Evolutionary conservation across 1,284 basidiomycete genomes (phyloP), one percentile per base, ranked within the genome.

Genomic region (Sanghuangporus weigelae): DNA sequence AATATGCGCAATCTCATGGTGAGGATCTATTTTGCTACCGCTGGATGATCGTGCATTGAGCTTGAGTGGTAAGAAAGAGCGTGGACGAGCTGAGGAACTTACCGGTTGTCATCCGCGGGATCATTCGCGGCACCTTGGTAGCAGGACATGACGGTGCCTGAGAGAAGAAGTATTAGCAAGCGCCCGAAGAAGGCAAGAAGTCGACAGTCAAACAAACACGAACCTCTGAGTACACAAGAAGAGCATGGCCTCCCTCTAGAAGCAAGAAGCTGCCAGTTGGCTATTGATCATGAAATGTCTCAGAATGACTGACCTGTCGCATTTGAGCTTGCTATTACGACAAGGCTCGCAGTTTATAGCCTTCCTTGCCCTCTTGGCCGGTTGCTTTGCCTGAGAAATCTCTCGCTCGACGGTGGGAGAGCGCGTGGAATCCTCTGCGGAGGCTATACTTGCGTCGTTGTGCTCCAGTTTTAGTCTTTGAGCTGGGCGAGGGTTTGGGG

Each of bases 331-430:
- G 79, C 87, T 89, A 70, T 85, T 87, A 71, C 90, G 82, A 76
- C 90, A 92, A 1, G 90, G 90, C 69, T 91, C 90, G 71, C 90
- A 93, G 76, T 93, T 93, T 70, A 92, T 90, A 26, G 90, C 89
- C 71, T 92, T 92, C 66, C 90, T 81, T 0, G 90, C 87, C 55
- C 90, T 83, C 75, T 92, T 92, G 39, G 87, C 84, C 2, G 89
- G 87, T 31, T 67, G 67, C 39, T 56, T 61, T 14, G 31, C 38
- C 36, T 57, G 55, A 57, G 61, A 57, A 31, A 26, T 26, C 40
- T 65, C 64, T 42, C 64, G 63, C 40, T 65, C 64, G 19, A 38
- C 56, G 38, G 64, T 65, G 54, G 64, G 64, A 59, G 64, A 65
- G 50, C 57, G 55, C 36, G 59, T 62, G 56, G 64, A 39, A 48